phyloP scores from a whole-genome alignment of 2,329 filamentous ascomycete genomes.

The Penicillium sp. region DNA sequence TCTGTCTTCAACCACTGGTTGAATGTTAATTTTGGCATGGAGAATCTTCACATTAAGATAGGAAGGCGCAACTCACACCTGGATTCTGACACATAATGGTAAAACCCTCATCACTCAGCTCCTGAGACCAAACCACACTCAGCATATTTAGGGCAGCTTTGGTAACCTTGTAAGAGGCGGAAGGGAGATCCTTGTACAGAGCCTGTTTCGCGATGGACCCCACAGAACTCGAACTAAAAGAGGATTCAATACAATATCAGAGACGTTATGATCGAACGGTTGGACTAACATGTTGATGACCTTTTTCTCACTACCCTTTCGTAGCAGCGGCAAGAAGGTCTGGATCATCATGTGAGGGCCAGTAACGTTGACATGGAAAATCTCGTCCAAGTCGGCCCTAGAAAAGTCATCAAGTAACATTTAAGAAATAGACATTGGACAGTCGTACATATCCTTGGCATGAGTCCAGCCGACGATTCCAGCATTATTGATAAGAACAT shows the following conservation, averaged over 20 bases:
- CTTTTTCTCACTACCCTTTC: conserved; percentile 38
- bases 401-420: background rate
- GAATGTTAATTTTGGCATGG: background rate
- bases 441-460: conserved; percentile 22
- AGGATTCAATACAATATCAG: background rate
- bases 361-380: conserved; percentile 42
- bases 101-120: conserved; percentile 2
- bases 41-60: background rate
- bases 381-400: conserved; percentile 35
- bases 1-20: conserved; percentile 46
- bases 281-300: conserved; percentile 42
- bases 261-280: background rate
- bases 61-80: background rate
- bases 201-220: conserved; percentile 37
- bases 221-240: conserved; percentile 36
- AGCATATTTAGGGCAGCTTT: conserved; percentile 49
- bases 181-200: conserved; percentile 19
- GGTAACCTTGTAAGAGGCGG: conserved; percentile 42
- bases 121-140: conserved; percentile 27
- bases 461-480: conserved; percentile 19
- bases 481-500: conserved; percentile 31
- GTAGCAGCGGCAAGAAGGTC: conserved; percentile 37
- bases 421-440: background rate
- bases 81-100: conserved; percentile 4
- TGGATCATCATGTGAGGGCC: conserved; percentile 38